Evolutionary conservation across 495 filamentous ascomycete species (phyloP).

Genomic region (Emericellopsis terricola): DNA sequence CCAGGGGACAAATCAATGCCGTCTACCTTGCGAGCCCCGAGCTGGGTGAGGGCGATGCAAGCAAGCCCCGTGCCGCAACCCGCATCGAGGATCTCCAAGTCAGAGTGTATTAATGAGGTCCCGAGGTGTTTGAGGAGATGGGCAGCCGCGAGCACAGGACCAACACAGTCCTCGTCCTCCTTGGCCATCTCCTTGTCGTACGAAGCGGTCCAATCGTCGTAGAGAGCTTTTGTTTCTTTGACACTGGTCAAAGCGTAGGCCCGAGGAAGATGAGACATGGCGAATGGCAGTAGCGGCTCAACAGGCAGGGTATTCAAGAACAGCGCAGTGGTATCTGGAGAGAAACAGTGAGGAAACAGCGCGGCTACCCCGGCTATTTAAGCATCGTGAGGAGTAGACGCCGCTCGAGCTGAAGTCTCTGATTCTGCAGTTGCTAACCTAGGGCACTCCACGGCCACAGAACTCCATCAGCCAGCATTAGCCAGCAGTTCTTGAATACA

Average conservation of each 20-base stretch:
- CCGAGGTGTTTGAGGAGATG: conserved; percentile 8
- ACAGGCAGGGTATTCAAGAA: no score
- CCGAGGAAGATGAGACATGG: neutral
- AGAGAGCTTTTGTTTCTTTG: conserved; percentile 7
- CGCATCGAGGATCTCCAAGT: conserved; percentile 22
- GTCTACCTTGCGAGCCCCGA: conserved; percentile 16
- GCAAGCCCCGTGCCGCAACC: conserved; percentile 30
- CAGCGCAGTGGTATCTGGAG: no score
- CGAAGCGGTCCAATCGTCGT: conserved; percentile 27
- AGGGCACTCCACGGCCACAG: no score
- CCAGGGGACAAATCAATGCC: conserved; percentile 22
- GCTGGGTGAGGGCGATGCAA: conserved; percentile 17
- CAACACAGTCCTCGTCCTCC: conserved; percentile 20
- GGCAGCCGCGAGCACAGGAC: conserved; percentile 20
- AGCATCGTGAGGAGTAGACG: no score
- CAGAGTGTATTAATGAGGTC: conserved; percentile 5
- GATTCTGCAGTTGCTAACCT: no score
- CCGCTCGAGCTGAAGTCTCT: no score
- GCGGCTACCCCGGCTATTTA: no score
- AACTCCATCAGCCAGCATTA: no score
- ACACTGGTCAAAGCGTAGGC: neutral
- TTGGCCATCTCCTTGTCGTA: conserved; percentile 24
- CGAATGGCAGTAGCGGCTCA: no score
- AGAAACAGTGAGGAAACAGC: no score
- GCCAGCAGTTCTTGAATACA: no score